phyloP scores from a whole-genome alignment of 202 grass and related monocot species.

The Schoenoplectus triqueter region DNA sequence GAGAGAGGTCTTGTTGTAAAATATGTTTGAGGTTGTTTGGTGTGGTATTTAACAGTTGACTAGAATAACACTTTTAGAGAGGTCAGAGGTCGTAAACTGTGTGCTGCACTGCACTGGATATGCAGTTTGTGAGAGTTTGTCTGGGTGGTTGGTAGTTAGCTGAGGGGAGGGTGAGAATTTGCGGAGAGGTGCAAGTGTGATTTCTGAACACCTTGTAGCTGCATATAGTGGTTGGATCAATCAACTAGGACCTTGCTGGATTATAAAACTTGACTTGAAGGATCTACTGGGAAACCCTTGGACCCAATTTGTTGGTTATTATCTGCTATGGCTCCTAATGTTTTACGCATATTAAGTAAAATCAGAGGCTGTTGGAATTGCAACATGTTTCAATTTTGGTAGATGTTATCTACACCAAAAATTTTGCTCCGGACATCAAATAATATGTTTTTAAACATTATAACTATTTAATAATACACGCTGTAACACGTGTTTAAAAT shows the following conservation, averaged over 20 bases:
- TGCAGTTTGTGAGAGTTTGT: not conserved
- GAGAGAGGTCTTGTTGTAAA: not conserved
- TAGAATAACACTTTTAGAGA: not conserved
- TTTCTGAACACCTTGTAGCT: not conserved
- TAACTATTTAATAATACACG: too few species aligned
- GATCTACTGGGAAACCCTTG: not conserved
- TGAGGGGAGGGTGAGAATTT: constrained; percentile 21
- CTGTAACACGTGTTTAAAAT: too few species aligned
- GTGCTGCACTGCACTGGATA: not conserved
- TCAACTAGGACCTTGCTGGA: not conserved
- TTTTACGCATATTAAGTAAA: not conserved
- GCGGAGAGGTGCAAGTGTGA: not conserved
- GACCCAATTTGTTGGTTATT: not conserved
- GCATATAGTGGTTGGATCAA: not conserved
- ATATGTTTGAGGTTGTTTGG: not conserved
- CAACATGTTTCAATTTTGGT: not conserved
- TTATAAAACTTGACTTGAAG: not conserved
- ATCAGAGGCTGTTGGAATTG: not conserved
- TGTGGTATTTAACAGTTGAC: not conserved
- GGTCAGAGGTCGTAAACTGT: constrained; percentile 7
- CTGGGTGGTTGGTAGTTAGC: constrained; percentile 29
- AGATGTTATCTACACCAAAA: too few species aligned
- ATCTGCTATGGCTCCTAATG: constrained; percentile 2
- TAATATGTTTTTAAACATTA: too few species aligned
- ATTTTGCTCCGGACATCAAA: too few species aligned